A percentile compares a stretch with the other conserved stretches of the same genome.
These are phyloP conservation scores for Fusarium guadeloupense DNA, from an alignment of 2,329 filamentous ascomycete genomes.

Conservation along the genomic window DNA sequence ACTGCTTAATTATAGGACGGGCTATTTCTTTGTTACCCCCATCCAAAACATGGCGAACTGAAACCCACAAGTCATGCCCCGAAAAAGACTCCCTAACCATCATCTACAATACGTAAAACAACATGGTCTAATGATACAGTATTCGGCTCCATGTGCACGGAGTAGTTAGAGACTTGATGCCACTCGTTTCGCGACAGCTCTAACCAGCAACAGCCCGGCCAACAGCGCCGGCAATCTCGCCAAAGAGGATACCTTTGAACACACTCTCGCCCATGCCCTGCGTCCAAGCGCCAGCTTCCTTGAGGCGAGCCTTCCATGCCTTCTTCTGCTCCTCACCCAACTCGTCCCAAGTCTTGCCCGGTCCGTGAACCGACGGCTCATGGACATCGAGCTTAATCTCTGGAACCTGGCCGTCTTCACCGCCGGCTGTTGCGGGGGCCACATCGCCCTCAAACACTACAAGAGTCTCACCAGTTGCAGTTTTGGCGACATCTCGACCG, in stretches of 20 bases:
- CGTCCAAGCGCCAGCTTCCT: conserved; percentile 80
- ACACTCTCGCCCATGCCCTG: conserved; percentile 80
- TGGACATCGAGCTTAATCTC: conserved; percentile 56
- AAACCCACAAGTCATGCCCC: background rate
- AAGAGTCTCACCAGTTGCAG: conserved; percentile 50
- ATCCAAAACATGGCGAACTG: conserved; percentile 1
- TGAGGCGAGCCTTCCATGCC: conserved; percentile 75
- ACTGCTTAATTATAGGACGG: conserved; percentile 5
- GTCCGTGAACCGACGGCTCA: conserved; percentile 57
- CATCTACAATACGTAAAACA: conserved; percentile 15
- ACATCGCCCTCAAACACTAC: conserved; percentile 48
- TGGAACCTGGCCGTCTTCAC: conserved; percentile 24
- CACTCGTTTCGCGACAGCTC: background rate
- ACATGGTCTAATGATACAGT: conserved; percentile 15
- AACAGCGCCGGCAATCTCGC: conserved; percentile 72
- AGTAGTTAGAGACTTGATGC: background rate
- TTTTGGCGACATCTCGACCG: conserved; percentile 44
- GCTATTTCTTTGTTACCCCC: background rate
- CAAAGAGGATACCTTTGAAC: conserved; percentile 80
- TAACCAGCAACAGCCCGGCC: conserved; percentile 60
- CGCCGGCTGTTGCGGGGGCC: conserved; percentile 28
- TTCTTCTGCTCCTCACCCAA: conserved; percentile 69
- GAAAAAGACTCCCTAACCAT: conserved; percentile 9
- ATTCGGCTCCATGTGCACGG: background rate
- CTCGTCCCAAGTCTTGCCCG: conserved; percentile 76